phyloP scores from a whole-genome alignment of 2,329 filamentous ascomycete species.

The Aspergillus brasiliensis region DNA sequence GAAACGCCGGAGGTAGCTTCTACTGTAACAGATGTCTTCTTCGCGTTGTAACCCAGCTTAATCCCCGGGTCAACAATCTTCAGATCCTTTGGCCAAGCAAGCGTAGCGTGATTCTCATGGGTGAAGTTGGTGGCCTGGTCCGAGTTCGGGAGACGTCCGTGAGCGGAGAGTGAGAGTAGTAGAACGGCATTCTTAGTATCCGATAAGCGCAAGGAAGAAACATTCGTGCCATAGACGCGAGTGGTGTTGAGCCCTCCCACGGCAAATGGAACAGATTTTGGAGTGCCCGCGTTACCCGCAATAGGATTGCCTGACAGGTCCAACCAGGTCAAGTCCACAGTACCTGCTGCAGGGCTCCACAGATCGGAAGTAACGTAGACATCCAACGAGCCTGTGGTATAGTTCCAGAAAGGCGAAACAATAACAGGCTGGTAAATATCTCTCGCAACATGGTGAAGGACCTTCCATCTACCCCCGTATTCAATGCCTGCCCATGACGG shows the following conservation, averaged over 20 bases:
- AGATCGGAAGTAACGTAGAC: conserved; percentile 62
- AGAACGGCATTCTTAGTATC: conserved; percentile 45
- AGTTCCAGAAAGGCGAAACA: conserved; percentile 59
- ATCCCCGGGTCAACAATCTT: conserved; percentile 54
- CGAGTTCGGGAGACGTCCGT: conserved; percentile 52
- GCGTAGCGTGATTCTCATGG: conserved; percentile 56
- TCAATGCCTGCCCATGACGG: conserved; percentile 67
- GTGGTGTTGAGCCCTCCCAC: conserved; percentile 59
- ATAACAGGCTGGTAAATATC: conserved; percentile 63
- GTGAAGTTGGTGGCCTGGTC: conserved; percentile 42
- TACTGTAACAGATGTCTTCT: conserved; percentile 47
- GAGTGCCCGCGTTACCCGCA: conserved; percentile 37
- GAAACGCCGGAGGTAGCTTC: conserved; percentile 52
- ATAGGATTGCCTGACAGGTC: conserved; percentile 52
- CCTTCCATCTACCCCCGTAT: conserved; percentile 65
- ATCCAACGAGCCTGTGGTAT: conserved; percentile 52
- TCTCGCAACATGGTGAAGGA: conserved; percentile 60
- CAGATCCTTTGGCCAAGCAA: conserved; percentile 49
- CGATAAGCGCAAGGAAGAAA: conserved; percentile 37
- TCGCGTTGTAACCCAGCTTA: conserved; percentile 36
- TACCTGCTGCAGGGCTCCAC: conserved; percentile 53
- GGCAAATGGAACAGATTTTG: conserved; percentile 39
- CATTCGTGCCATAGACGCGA: conserved; percentile 44
- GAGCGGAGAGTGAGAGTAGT: conserved; percentile 47
- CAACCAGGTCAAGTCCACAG: conserved; percentile 54